Evolutionary conservation across 352 stramenopile genomes (phyloP), one percentile per base, ranked within the genome.

Genomic region (Phytophthora nicotianae): DNA sequence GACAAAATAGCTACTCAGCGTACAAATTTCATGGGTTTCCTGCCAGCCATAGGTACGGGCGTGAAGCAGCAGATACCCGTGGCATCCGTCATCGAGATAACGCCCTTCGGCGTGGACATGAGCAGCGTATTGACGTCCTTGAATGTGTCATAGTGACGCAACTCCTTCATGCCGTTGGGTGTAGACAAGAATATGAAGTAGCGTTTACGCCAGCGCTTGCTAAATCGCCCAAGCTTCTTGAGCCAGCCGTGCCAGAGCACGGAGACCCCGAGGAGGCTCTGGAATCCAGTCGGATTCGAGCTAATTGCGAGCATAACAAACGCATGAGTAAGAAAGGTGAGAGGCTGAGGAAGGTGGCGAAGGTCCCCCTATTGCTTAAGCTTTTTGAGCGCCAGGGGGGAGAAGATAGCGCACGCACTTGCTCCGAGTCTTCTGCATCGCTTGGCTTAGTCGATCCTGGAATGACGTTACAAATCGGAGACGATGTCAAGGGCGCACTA

Each of bases 191-290:
- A 91, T 9, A 93, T 65, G 50, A 93, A 93, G 50, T 93, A 93
- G 14, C 81, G 79, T 3, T 83, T 74, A 38, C 79, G 79, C 85
- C 85, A 93, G 35, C 83, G 79, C 69, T 89, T 91, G 64, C 83
- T 92, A 59, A 93, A 93, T 50, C 85, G 75, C 14, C 85, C 85
- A 35, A 93, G 80, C 62, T 91, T 91, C 74, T 90, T 90, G 45
- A 93, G 77, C 85, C 85, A 93, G 55, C 85, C 85, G 46, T 91
- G 81, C 85, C 85, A 93, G 20, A 93, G 83, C 58, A 93, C 81
- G 2, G 79, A 86, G 42, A 89, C 75, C 27, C 83, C 76, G 19
- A 72, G 68, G 37, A 81, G 48, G 52, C 70, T 86, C 40, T 72
- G 52, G 55, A 86, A 86, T 35, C 72, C 77, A n/a, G 69, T 61